These are phyloP conservation scores for Hypoxylon subgilvum DNA, from an alignment of 495 filamentous ascomycete genomes.

Conservation along the genomic window DNA sequence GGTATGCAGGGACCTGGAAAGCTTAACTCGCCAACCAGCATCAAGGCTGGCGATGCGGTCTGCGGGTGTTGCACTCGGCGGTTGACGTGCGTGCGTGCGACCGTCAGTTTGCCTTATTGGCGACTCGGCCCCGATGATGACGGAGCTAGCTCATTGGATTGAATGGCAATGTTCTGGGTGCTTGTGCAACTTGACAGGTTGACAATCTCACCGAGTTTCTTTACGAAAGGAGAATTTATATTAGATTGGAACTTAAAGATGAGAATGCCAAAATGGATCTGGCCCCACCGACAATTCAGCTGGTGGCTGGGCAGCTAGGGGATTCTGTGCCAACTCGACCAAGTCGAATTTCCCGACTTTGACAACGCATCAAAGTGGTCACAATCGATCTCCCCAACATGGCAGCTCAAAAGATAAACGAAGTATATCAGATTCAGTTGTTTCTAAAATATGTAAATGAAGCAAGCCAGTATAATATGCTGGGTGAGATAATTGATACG, in stretches of 20 bases:
- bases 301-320: conserved; percentile 6
- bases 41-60: conserved; percentile 11
- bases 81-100: no score
- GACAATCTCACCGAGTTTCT: not conserved
- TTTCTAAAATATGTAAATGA: no score
- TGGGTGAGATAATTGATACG: not conserved
- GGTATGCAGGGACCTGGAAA: no score
- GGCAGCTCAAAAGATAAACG: not conserved
- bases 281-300: not conserved
- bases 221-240: conserved; percentile 1
- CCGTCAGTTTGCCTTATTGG: conserved; percentile 14
- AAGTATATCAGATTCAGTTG: no score
- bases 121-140: conserved; percentile 9
- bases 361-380: conserved; percentile 26
- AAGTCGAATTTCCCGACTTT: conserved; percentile 11
- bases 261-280: not conserved
- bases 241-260: not conserved
- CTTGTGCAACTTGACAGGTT: conserved; percentile 9
- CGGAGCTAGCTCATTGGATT: conserved; percentile 2
- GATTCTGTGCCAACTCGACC: conserved; percentile 19
- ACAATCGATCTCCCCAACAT: conserved; percentile 3
- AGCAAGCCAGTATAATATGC: no score
- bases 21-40: not conserved
- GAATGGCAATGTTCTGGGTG: not conserved
- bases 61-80: conserved; percentile 1